phyloP scores from a whole-genome alignment of 306 rosid genomes.

The Crotalaria pallida region DNA sequence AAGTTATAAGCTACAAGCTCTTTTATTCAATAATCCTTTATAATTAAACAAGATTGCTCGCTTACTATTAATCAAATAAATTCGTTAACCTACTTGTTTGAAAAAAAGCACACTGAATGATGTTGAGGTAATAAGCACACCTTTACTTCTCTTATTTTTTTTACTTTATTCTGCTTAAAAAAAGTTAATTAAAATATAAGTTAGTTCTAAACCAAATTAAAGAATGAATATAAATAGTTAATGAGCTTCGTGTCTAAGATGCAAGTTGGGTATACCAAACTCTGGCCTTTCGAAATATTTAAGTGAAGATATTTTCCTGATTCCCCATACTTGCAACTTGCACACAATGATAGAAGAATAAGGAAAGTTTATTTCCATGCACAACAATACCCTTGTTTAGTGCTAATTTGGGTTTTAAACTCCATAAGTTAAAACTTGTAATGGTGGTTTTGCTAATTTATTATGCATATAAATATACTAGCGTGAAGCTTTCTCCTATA shows the following conservation, averaged over 20 bases:
- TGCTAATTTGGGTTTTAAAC: background rate
- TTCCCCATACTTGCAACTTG: slow-evolving; percentile 47
- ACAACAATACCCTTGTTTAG: background rate
- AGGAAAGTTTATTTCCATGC: background rate
- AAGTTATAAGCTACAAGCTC: no score
- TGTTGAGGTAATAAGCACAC: no score
- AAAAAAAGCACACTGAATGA: no score
- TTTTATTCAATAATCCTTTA: no score
- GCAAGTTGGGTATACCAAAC: slow-evolving; percentile 42
- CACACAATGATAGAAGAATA: background rate
- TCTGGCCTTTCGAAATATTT: slow-evolving; percentile 17
- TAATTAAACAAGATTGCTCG: no score
- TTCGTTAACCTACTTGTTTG: no score
- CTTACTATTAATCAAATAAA: no score
- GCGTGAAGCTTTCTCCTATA: background rate
- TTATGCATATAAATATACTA: background rate
- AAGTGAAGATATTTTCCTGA: slow-evolving; percentile 12
- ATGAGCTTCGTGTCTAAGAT: slow-evolving; percentile 13
- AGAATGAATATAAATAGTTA: slow-evolving; percentile 10
- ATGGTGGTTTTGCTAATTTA: background rate
- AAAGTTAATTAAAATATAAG: no score
- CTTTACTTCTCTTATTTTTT: no score
- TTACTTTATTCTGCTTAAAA: no score
- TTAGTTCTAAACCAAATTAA: no score
- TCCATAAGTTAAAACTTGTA: background rate